Evolutionary conservation across 768 basidiomycete species (phyloP).

Genomic region (Boletus edulis): DNA sequence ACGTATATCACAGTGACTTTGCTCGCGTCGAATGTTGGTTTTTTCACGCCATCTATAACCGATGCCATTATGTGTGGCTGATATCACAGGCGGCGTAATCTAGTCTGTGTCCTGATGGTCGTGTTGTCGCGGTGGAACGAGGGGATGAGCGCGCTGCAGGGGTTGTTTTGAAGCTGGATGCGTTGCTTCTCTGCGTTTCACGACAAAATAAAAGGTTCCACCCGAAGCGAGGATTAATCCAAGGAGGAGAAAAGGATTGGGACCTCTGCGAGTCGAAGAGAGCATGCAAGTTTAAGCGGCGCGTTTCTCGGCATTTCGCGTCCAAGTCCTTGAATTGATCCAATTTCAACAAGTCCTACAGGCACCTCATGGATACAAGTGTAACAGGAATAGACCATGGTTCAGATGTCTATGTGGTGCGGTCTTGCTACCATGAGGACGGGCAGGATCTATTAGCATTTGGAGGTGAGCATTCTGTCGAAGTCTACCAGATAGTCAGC

Average conservation of each 20-base stretch:
- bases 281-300: slow-evolving; percentile 8
- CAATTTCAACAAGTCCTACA: too few species aligned
- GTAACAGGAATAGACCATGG: slow-evolving; percentile 57
- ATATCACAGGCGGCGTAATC: slow-evolving; percentile 4
- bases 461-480: slow-evolving; percentile 70
- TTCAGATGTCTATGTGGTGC: slow-evolving; percentile 58
- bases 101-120: slow-evolving; percentile 18
- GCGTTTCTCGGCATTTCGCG: too few species aligned
- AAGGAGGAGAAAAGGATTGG: slow-evolving; percentile 63
- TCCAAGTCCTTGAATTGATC: too few species aligned
- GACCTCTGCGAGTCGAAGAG: slow-evolving; percentile 34
- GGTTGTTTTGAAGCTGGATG: slow-evolving; percentile 61
- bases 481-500: slow-evolving; percentile 64
- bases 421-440: slow-evolving; percentile 62
- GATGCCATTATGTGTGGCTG: slow-evolving; percentile 14
- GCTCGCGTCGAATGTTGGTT: slow-evolving; percentile 52
- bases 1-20: slow-evolving; percentile 92
- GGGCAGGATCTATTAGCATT: slow-evolving; percentile 67
- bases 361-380: slow-evolving; percentile 39
- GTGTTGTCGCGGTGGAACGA: slow-evolving; percentile 56
- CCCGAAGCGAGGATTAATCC: slow-evolving; percentile 56
- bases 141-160: slow-evolving; percentile 61
- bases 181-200: slow-evolving; percentile 54
- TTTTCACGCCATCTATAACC: neutral
- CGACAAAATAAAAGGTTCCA: slow-evolving; percentile 52